phyloP scores from a whole-genome alignment of 148 eudicot species.

The Rhododendron mucronatum region DNA sequence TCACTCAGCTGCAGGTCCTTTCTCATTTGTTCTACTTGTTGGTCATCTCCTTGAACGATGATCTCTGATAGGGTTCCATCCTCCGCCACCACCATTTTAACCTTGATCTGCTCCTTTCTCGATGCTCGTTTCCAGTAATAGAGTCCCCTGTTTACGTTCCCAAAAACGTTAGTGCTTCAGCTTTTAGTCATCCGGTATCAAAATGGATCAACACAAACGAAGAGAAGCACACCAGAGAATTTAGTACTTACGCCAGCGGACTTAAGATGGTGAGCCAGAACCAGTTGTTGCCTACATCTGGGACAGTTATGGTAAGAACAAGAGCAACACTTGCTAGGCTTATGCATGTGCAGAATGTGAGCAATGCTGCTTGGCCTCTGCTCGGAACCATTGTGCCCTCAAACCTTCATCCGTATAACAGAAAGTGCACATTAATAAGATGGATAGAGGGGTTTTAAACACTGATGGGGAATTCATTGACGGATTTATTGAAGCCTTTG shows the following conservation, averaged over 20 bases:
- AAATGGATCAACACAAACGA: background rate
- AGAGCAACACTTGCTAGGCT: slow-evolving; percentile 89
- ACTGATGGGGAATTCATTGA: background rate
- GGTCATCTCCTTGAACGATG: slow-evolving; percentile 86
- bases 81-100: slow-evolving; percentile 77
- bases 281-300: slow-evolving; percentile 87
- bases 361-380: slow-evolving; percentile 88
- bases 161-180: background rate
- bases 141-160: slow-evolving; percentile 48
- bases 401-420: slow-evolving; percentile 35
- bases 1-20: slow-evolving; percentile 77
- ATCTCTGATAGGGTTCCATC: slow-evolving; percentile 69
- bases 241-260: slow-evolving; percentile 74
- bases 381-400: slow-evolving; percentile 94
- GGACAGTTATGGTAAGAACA: slow-evolving; percentile 82
- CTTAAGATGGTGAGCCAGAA: slow-evolving; percentile 70
- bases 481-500: background rate
- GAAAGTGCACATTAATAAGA: background rate
- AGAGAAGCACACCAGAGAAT: background rate
- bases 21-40: slow-evolving; percentile 78
- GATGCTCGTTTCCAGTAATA: slow-evolving; percentile 88
- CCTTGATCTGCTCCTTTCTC: slow-evolving; percentile 89
- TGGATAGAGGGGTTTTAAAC: background rate
- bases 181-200: too few relatives aligned
- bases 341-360: slow-evolving; percentile 91